Evolutionary conservation across 2,329 filamentous ascomycete species (phyloP), one percentile per base, ranked within the genome.

Genomic region (Pyrenophora teres): DNA sequence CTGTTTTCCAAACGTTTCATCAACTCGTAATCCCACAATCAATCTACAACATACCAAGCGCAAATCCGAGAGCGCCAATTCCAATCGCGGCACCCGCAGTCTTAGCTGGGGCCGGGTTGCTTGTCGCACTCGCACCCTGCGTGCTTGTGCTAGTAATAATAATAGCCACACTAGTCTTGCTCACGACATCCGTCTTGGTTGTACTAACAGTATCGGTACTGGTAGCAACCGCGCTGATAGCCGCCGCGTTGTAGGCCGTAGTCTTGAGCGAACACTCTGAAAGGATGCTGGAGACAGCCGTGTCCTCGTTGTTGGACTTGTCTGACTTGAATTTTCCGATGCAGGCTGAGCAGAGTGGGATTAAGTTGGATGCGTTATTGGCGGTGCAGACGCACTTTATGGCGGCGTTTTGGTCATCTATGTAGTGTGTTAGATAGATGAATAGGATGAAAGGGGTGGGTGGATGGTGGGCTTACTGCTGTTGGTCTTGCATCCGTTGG

Each of bases 321-420:
- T 57, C 52, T 21, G 27, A 30, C 27, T 43, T 63, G 59, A 53
- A 68, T 37, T 64, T 50, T 4, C 57, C 43, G 31, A 73, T 62
- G 46, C 68, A 73, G 15, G 68, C 64, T 15, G 67, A 68, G 51
- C 69, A 73, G 12, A 56, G 35, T 1, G 70, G 68, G 13, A 72
- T 35, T 7, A 67, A 43, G 15, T 51, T 59, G 53, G 46, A 59
- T 13, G 65, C 67, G 40, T 63, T 62, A 10, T 50, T 40, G 13
- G 61, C 59, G 12, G 56, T 59, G 61, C 70, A 73, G 52, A 73
- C 60, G 52, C 69, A 73, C 38, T 66, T 54, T 9, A 59, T 46
- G 42, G 63, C 63, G 16, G 52, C 62, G 8, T 45, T 47, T 23
- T 18, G 21, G 36, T 71, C 65, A 30, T 64, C 50, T 18, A 67